These are phyloP conservation scores for Hsuehochloa calcarea DNA, from an alignment of 176 grass and related monocot species.

Conservation along the genomic window DNA sequence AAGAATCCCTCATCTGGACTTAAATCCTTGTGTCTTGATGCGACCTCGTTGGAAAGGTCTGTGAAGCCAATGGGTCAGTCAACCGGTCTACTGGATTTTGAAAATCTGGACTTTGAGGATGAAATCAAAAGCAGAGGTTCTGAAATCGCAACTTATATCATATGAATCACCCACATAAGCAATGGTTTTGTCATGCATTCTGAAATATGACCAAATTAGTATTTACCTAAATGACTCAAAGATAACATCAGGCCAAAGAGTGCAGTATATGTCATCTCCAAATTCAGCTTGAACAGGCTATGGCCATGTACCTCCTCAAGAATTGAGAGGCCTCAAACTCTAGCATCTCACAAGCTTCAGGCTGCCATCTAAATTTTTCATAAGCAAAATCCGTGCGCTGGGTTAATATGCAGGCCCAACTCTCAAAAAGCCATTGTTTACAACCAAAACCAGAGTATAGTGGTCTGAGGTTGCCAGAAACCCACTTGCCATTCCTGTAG, in stretches of 20 bases:
- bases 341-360: conserved; percentile 68
- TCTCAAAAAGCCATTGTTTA: conserved; percentile 80
- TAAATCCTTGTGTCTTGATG: conserved; percentile 63
- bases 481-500: conserved; percentile 77
- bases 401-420: conserved; percentile 85
- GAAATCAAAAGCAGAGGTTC: neutral
- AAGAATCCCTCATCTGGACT: conserved; percentile 88
- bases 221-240: neutral
- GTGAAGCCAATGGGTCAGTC: conserved; percentile 85
- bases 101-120: neutral
- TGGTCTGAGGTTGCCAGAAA: conserved; percentile 56
- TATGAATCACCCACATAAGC: conserved; percentile 94
- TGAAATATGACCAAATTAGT: conserved; percentile 57
- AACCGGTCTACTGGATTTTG: conserved; percentile 47
- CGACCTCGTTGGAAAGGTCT: conserved; percentile 64
- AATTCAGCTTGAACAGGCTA: conserved; percentile 32
- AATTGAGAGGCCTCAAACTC: conserved; percentile 67
- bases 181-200: conserved; percentile 93
- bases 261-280: conserved; percentile 25
- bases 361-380: conserved; percentile 86
- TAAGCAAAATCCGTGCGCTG: conserved; percentile 73
- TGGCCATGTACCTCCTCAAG: conserved; percentile 62
- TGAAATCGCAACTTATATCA: too few species aligned
- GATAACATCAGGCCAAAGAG: conserved; percentile 16
- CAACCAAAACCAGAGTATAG: conserved; percentile 83